Percentiles rank a stretch among this genome's conserved stretches.
Evolutionary conservation across 306 rosid species (phyloP).

Genomic region (Canavalia gladiata): DNA sequence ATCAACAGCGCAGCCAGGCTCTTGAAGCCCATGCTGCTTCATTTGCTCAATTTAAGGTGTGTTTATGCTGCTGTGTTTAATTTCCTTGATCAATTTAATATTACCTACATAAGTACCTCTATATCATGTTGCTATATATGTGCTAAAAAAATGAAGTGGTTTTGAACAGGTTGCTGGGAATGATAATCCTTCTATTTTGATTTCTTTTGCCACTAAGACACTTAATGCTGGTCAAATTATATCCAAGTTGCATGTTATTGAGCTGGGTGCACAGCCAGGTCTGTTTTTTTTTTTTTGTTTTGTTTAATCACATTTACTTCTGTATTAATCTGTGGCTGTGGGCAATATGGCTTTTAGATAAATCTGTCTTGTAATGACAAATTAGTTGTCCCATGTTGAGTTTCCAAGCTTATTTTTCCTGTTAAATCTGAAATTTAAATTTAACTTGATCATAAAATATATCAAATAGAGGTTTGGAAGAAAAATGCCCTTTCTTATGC

Average conservation of each 20-base stretch:
- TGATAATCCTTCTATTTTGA: constrained; percentile 85
- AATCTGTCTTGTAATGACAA: constrained; percentile 30
- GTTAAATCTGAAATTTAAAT: neutral
- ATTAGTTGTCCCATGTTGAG: constrained; percentile 20
- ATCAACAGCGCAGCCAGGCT: constrained; percentile 99
- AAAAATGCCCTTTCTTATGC: neutral
- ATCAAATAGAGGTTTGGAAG: constrained; percentile 3
- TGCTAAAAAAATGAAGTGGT: constrained; percentile 29
- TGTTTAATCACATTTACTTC: constrained; percentile 3
- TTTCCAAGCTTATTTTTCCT: constrained; percentile 22
- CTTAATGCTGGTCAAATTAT: constrained; percentile 94
- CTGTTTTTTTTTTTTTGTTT: constrained; percentile 28
- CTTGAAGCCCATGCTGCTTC: constrained; percentile 99
- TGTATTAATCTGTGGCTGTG: constrained; percentile 38
- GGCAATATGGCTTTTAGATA: constrained; percentile 8
- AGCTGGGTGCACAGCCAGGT: constrained; percentile 99
- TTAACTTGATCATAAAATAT: constrained; percentile 19
- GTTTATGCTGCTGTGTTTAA: constrained; percentile 36
- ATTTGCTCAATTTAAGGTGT: constrained; percentile 91
- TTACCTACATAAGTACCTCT: constrained; percentile 32
- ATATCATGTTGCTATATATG: constrained; percentile 22
- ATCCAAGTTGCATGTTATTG: constrained; percentile 94
- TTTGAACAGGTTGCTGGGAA: constrained; percentile 88
- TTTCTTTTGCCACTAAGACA: constrained; percentile 92
- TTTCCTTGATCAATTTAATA: constrained; percentile 25